Conservation (phyloP, 1,284 basidiomycete genomes). For the Leccinum griseonigrum region DNA sequence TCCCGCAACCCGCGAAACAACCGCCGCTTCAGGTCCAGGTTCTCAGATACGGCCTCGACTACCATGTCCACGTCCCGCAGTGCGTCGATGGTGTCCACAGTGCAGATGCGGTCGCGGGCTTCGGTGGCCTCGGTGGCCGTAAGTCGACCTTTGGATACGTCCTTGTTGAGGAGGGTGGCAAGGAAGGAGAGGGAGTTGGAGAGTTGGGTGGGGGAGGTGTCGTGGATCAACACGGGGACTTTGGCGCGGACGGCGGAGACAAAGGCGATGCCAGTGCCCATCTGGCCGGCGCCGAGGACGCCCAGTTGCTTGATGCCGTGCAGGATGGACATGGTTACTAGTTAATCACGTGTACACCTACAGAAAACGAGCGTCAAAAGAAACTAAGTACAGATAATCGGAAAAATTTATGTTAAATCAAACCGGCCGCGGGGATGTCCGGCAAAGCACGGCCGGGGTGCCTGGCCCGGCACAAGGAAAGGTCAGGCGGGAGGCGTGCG, state of each 20-base stretch:
- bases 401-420: too few species aligned
- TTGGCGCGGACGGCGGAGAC: slow-evolving; percentile 80
- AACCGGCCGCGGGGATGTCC: too few species aligned
- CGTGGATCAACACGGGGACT: slow-evolving; percentile 74
- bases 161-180: slow-evolving; percentile 84
- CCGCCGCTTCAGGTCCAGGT: slow-evolving; percentile 73
- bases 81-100: slow-evolving; percentile 54
- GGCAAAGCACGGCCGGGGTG: too few species aligned
- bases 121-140: slow-evolving; percentile 72
- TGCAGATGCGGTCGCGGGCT: slow-evolving; percentile 61
- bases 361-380: slow-evolving; percentile 18
- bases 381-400: not conserved
- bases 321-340: slow-evolving; percentile 45
- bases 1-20: slow-evolving; percentile 76
- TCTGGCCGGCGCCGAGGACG: slow-evolving; percentile 81
- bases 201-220: slow-evolving; percentile 65
- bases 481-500: too few species aligned
- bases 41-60: slow-evolving; percentile 92
- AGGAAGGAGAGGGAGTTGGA: slow-evolving; percentile 70
- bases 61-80: slow-evolving; percentile 85
- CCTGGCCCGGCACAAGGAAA: too few species aligned
- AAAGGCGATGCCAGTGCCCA: slow-evolving; percentile 86
- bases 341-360: slow-evolving; percentile 20
- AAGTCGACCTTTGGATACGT: slow-evolving; percentile 81
- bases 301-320: slow-evolving; percentile 71